A percentile compares a stretch with the other conserved stretches of the same genome.
Conservation (phyloP, 352 stramenopile genomes). For the Phytophthora chlamydospora region DNA sequence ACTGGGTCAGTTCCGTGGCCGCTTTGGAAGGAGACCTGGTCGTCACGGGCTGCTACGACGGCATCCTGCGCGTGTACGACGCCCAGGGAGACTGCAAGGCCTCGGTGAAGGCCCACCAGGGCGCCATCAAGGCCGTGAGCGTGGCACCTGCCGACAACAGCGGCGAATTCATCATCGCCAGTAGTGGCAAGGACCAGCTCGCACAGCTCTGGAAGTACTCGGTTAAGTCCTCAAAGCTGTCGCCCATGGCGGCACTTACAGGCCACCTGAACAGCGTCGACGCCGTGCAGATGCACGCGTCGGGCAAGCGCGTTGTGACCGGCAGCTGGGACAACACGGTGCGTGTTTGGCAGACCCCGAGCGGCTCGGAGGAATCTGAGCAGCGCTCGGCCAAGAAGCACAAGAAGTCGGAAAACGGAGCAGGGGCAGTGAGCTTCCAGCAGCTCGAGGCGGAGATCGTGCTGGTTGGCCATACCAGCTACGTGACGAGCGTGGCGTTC, state of each 20-base stretch:
- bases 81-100: conserved; percentile 51
- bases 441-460: conserved; percentile 78
- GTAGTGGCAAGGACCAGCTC: conserved; percentile 79
- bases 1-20: conserved; percentile 87
- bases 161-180: conserved; percentile 66
- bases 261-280: conserved; percentile 88
- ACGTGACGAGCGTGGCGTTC: conserved; percentile 79
- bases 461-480: conserved; percentile 79
- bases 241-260: conserved; percentile 57
- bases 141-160: conserved; percentile 23
- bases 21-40: conserved; percentile 50
- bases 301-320: conserved; percentile 55
- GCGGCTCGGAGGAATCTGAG: conserved; percentile 26
- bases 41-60: conserved; percentile 89
- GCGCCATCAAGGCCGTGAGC: conserved; percentile 73
- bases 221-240: conserved; percentile 40
- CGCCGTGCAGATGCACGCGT: conserved; percentile 45
- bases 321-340: conserved; percentile 89
- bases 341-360: conserved; percentile 62
- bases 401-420: conserved; percentile 52
- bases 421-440: conserved; percentile 58
- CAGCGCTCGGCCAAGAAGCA: conserved; percentile 72
- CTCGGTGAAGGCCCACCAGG: conserved; percentile 78
- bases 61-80: conserved; percentile 83
- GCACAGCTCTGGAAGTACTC: conserved; percentile 73